phyloP scores from a whole-genome alignment of 2,329 filamentous ascomycete species.

The Hirsutella minnesotensis region DNA sequence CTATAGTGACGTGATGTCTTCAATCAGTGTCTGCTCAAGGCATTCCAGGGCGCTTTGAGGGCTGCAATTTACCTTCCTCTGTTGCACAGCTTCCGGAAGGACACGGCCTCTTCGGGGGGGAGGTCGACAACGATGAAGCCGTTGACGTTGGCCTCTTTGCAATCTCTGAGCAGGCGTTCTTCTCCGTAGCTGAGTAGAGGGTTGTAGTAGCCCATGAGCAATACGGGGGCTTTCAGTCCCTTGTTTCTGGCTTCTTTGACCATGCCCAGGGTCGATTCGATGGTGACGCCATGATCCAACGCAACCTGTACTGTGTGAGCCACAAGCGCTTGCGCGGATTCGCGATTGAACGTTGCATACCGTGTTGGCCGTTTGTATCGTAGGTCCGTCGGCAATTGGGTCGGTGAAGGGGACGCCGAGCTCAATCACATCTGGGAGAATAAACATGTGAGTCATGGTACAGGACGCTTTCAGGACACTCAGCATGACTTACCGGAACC shows the following conservation, averaged over 20 bases:
- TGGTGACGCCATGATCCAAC: slow-evolving; percentile 78
- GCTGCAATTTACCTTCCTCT: slow-evolving; percentile 61
- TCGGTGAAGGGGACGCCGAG: slow-evolving; percentile 95
- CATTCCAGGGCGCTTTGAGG: neutral
- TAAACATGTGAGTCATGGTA: neutral
- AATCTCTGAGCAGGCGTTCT: slow-evolving; percentile 75
- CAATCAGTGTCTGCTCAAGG: neutral
- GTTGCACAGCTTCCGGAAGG: slow-evolving; percentile 77
- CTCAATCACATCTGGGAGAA: slow-evolving; percentile 66
- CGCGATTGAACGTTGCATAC: slow-evolving; percentile 27
- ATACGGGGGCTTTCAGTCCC: slow-evolving; percentile 69
- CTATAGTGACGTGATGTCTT: slow-evolving; percentile 23
- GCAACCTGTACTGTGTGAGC: slow-evolving; percentile 37
- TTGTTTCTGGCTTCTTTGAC: slow-evolving; percentile 66
- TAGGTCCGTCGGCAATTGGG: slow-evolving; percentile 93
- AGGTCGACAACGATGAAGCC: slow-evolving; percentile 96
- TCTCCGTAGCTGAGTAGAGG: slow-evolving; percentile 90
- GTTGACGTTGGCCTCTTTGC: slow-evolving; percentile 75
- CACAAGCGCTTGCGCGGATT: slow-evolving; percentile 1
- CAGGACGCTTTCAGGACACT: neutral
- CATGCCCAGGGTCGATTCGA: slow-evolving; percentile 68
- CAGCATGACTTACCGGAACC: slow-evolving; percentile 56
- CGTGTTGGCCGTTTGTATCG: slow-evolving; percentile 92
- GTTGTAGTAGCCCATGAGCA: slow-evolving; percentile 99
- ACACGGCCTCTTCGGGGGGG: slow-evolving; percentile 88